Conservation (phyloP, 2,329 filamentous ascomycete species). For the Arachnomyces sp. region DNA sequence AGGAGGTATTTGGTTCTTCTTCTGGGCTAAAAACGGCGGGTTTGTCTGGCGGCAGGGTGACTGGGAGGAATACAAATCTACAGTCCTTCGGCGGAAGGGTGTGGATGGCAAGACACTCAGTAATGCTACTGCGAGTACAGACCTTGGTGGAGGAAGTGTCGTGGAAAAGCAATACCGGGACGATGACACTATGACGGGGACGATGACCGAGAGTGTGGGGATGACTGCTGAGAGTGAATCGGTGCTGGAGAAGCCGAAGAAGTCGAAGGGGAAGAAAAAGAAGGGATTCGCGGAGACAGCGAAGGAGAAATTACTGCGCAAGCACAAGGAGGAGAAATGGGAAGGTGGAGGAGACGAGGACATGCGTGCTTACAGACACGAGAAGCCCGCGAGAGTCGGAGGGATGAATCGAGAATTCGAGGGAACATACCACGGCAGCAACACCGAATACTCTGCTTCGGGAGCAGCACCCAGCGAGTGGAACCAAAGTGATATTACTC, state of each 20-base stretch:
- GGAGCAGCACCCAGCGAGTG: constrained; percentile 47
- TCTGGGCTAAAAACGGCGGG: constrained; percentile 93
- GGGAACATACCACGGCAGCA: constrained; percentile 71
- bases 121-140: constrained; percentile 72
- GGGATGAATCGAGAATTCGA: constrained; percentile 80
- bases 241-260: constrained; percentile 32
- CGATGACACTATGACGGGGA: constrained; percentile 37
- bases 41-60: constrained; percentile 79
- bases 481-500: constrained; percentile 36
- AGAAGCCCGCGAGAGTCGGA: constrained; percentile 78
- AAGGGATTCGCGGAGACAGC: constrained; percentile 25
- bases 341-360: constrained; percentile 60
- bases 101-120: constrained; percentile 81
- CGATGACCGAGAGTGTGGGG: constrained; percentile 26
- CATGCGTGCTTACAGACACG: constrained; percentile 75
- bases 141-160: constrained; percentile 76
- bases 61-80: constrained; percentile 98
- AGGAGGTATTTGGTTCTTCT: constrained; percentile 91
- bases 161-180: constrained; percentile 56
- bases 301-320: constrained; percentile 36
- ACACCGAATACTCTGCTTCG: constrained; percentile 52
- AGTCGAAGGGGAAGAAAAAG: constrained; percentile 5
- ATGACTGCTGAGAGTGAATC: constrained; percentile 36
- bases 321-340: constrained; percentile 34
- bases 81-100: constrained; percentile 78